Conservation (phyloP, 2,329 filamentous ascomycete genomes). For the Monilinia fructigena region DNA sequence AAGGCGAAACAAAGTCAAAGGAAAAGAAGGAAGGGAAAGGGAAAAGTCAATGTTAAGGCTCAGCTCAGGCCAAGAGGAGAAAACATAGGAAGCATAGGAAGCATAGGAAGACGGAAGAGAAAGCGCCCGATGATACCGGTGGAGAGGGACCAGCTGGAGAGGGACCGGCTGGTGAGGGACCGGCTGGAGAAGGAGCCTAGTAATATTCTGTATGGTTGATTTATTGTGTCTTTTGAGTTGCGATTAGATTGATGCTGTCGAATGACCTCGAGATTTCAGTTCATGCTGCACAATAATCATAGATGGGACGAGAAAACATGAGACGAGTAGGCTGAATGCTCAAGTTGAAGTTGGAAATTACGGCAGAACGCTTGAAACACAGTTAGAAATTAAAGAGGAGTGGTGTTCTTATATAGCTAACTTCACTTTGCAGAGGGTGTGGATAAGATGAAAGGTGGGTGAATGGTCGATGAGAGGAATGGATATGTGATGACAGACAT, state of each 20-base stretch:
- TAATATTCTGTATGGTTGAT: not conserved
- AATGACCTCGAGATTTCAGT: not conserved
- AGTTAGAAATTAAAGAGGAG: not conserved
- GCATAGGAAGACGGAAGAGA: not conserved
- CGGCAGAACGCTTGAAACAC: not conserved
- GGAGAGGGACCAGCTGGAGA: not conserved
- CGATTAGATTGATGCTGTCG: not conserved
- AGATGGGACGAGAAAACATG: not conserved
- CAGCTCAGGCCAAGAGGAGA: not conserved
- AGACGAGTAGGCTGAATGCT: not conserved
- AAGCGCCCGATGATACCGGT: too few species aligned
- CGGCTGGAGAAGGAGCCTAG: not conserved
- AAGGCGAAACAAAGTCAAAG: not conserved
- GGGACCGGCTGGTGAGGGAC: not conserved
- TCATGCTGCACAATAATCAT: not conserved
- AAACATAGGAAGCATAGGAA: not conserved
- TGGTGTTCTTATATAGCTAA: too few species aligned
- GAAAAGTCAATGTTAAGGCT: not conserved
- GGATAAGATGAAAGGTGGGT: too few species aligned
- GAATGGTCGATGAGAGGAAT: not conserved
- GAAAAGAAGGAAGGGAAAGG: slow-evolving; percentile 8
- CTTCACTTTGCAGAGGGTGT: too few species aligned
- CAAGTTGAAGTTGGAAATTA: not conserved
- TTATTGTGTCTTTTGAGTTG: not conserved
- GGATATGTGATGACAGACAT: not conserved